Evolutionary conservation across 106 monocot genomes (phyloP), one percentile per base, ranked within the genome.

Genomic region (Gastrodia elata): DNA sequence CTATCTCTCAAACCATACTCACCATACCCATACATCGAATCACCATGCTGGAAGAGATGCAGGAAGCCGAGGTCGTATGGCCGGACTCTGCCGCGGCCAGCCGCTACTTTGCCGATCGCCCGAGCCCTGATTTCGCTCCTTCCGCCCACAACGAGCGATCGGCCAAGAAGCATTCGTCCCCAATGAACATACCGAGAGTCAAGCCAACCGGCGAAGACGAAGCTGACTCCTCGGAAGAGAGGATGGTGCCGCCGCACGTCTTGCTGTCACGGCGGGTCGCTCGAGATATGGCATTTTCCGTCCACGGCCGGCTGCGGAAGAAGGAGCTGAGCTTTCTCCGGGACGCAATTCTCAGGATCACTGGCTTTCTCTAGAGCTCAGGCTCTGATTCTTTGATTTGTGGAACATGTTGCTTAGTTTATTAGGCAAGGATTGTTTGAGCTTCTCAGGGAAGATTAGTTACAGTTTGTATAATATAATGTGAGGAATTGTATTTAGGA

Each of bases 31-130:
- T 28, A 0, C 71, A 27, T 5, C 11, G 15, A 16, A 7, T n/a
- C n/a, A 44, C 48, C 44, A 6, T 18, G 44, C 8, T 33, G 27
- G 71, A 71, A 71, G 71, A 71, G 28, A n/a, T 71, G 44, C 71
- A 71, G 18, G 71, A 71, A 71, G 71, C 71, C 42, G 71, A 71
- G 5, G 71, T 71, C 1, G 3, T 71, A 39, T 71, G 71, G 71
- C 46, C 71, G 28, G 44, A 71, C 40, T 25, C 38, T 1, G 40
- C 24, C 42, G 25, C 11, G 30, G 27, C 16, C 42, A 24, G 42
- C 26, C 38, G 26, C 26, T 26, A 39, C 20, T 27, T 25, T 25
- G 25, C 0, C 13, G 71, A 42, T 2, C 13, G 6, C 44, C 30
- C 30, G 43, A 13, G 0, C 36, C 68, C 68, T 36, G 2, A 5